These are phyloP conservation scores for Dryas alaskensis DNA, from an alignment of 306 rosid genomes.

Conservation along the genomic window DNA sequence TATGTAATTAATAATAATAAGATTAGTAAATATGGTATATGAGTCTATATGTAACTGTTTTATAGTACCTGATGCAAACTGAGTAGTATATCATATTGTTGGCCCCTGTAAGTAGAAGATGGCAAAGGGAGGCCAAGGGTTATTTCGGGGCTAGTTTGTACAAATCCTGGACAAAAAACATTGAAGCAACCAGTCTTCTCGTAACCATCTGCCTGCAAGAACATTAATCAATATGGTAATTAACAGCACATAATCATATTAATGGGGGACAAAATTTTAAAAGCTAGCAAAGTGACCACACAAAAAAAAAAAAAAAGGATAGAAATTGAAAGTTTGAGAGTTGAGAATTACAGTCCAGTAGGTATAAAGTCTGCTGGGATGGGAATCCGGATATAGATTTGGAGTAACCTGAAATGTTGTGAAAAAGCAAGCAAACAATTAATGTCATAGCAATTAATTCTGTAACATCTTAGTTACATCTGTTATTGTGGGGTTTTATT, in stretches of 20 bases:
- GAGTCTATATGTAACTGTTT: too few relatives aligned
- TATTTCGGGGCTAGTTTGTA: conserved; percentile 23
- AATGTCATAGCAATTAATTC: too few relatives aligned
- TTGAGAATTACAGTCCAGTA: conserved; percentile 27
- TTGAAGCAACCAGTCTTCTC: conserved; percentile 31
- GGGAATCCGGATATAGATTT: background rate
- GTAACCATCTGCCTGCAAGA: conserved; percentile 26
- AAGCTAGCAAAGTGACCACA: too few relatives aligned
- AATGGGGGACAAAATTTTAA: too few relatives aligned
- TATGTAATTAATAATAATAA: too few relatives aligned
- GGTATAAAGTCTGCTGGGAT: conserved; percentile 16
- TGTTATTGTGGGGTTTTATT: too few relatives aligned
- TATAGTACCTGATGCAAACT: conserved; percentile 22
- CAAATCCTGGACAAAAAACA: conserved; percentile 29
- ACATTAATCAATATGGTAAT: too few relatives aligned
- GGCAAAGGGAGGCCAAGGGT: conserved; percentile 25
- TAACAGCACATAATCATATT: too few relatives aligned
- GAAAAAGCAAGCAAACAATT: too few relatives aligned
- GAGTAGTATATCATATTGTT: conserved; percentile 17
- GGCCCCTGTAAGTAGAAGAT: conserved; percentile 20
- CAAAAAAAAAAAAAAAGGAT: background rate
- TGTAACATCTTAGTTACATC: too few relatives aligned
- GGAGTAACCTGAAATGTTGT: conserved; percentile 9
- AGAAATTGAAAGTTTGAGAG: background rate
- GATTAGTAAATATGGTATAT: too few relatives aligned